phyloP scores from a whole-genome alignment of 495 filamentous ascomycete genomes.

The Sordaria brevicollis region DNA sequence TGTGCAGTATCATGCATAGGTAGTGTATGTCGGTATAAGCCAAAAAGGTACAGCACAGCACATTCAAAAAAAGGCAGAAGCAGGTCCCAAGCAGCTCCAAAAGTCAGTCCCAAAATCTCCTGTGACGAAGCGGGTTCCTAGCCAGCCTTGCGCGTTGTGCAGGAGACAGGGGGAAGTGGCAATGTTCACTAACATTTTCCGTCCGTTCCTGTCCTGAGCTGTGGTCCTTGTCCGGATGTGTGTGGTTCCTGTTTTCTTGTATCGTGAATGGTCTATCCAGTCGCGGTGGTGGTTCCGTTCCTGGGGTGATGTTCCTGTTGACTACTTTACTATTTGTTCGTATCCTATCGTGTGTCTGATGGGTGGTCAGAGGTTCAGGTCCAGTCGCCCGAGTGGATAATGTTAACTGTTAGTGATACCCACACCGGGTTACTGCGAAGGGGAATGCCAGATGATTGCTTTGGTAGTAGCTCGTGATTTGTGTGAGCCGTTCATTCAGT shows the following conservation, averaged over 20 bases:
- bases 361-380: not conserved
- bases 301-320: not conserved
- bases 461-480: not conserved
- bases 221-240: too few species aligned
- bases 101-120: too few species aligned
- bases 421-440: not conserved
- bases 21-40: conserved; percentile 1
- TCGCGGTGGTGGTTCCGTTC: not conserved
- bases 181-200: conserved; percentile 4
- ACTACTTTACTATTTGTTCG: too few species aligned
- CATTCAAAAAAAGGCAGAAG: conserved; percentile 9
- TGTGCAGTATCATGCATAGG: not conserved
- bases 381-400: conserved; percentile 7
- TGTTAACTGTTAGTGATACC: not conserved
- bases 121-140: conserved; percentile 9
- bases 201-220: not conserved
- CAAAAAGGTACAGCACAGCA: conserved; percentile 2
- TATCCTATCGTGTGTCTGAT: not conserved
- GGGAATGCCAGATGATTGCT: not conserved
- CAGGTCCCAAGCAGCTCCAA: conserved; percentile 17
- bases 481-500: not conserved
- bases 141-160: conserved; percentile 7
- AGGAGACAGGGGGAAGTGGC: conserved; percentile 17
- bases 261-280: too few species aligned
- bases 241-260: too few species aligned